Percentiles rank a stretch among this genome's conserved stretches.
Evolutionary conservation across 139 green algal species (phyloP).

Genomic region (Micractinium sp.): DNA sequence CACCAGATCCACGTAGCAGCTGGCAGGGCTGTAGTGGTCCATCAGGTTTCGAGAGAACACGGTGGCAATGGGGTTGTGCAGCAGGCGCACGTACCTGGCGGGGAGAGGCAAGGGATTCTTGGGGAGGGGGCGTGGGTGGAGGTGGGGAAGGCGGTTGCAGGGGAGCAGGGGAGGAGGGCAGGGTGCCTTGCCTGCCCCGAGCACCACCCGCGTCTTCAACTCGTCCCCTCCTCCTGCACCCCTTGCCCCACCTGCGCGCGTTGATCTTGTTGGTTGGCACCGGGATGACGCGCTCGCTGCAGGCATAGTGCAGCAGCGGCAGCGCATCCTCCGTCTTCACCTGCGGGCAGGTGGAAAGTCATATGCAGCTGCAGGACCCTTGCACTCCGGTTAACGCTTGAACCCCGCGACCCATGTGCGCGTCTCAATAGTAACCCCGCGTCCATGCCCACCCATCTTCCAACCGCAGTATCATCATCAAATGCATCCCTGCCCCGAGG

Average conservation of each 20-base stretch:
- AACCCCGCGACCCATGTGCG: too few species aligned
- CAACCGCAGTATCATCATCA: neutral
- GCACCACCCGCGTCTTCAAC: too few species aligned
- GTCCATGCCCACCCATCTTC: neutral
- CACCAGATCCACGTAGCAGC: slow-evolving; percentile 31
- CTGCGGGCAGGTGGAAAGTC: slow-evolving; percentile 1
- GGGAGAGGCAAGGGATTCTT: too few species aligned
- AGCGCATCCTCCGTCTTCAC: slow-evolving; percentile 52
- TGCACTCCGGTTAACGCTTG: neutral
- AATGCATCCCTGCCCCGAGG: neutral
- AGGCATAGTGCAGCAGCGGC: slow-evolving; percentile 58
- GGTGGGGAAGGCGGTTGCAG: too few species aligned
- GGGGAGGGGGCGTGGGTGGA: too few species aligned
- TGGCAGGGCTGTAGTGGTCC: slow-evolving; percentile 34
- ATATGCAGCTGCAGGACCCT: too few species aligned
- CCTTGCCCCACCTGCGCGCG: slow-evolving; percentile 43
- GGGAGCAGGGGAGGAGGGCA: neutral
- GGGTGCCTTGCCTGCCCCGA: neutral
- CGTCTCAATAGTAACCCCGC: neutral
- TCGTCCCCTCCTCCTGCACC: neutral
- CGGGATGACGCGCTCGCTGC: slow-evolving; percentile 52
- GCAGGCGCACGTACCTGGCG: slow-evolving; percentile 35
- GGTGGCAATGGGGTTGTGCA: slow-evolving; percentile 41
- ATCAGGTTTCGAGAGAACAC: slow-evolving; percentile 37
- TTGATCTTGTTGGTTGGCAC: slow-evolving; percentile 66